Conservation (phyloP, 768 basidiomycete genomes). For the Lentinula detonsa region DNA sequence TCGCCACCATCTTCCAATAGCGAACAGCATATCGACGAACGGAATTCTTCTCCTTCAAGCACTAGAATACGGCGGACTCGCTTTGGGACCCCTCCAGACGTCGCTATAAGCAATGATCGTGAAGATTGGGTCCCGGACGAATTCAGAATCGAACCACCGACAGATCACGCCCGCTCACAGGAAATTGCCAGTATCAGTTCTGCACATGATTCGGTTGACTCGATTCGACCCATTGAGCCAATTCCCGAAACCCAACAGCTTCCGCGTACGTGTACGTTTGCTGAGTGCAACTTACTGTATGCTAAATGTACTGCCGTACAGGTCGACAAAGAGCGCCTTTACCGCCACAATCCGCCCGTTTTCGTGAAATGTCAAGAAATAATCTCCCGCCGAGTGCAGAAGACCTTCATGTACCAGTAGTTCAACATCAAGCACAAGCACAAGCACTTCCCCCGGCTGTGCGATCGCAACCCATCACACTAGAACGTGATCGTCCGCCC, state of each 20-base stretch:
- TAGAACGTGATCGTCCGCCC: not conserved
- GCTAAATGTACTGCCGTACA: slow-evolving; percentile 13
- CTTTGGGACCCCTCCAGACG: slow-evolving; percentile 1
- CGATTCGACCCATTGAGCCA: not conserved
- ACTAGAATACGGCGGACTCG: not conserved
- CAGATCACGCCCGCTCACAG: not conserved
- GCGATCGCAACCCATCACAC: not conserved
- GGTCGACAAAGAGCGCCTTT: slow-evolving; percentile 36
- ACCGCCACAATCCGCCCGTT: slow-evolving; percentile 36
- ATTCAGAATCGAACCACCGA: not conserved
- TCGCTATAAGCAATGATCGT: not conserved
- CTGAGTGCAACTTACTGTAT: not conserved
- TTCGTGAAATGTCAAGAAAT: slow-evolving; percentile 19
- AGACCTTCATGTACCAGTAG: not conserved
- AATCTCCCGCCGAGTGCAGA: not conserved
- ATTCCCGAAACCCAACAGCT: not conserved
- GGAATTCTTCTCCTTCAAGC: not conserved
- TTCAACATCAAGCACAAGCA: not conserved
- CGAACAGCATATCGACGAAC: slow-evolving; percentile 22
- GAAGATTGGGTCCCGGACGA: slow-evolving; percentile 7
- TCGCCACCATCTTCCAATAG: slow-evolving; percentile 32
- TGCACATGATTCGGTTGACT: not conserved
- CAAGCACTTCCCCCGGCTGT: not conserved
- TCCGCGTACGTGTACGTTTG: not conserved
- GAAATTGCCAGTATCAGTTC: not conserved